phyloP scores from a whole-genome alignment of 352 stramenopile genomes.

The Globisporangium uncinulatum region DNA sequence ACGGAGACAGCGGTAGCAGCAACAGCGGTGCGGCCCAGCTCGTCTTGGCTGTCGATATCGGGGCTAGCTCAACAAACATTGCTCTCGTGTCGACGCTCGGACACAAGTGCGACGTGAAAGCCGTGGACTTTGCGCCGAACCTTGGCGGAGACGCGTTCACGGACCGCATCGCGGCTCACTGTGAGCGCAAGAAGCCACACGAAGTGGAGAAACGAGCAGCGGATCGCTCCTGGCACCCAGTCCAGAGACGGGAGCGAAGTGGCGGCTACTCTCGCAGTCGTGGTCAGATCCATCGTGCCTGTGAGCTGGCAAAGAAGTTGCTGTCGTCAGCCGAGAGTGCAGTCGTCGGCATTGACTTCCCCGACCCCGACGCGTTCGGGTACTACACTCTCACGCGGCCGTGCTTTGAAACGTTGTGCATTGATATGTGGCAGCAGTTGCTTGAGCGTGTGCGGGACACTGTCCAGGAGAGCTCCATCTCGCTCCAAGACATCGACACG shows the following conservation, averaged over 20 bases:
- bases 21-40: conserved; percentile 5
- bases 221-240: not conserved
- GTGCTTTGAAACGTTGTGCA: conserved; percentile 33
- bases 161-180: conserved; percentile 20
- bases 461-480: conserved; percentile 15
- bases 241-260: not conserved
- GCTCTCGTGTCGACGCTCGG: conserved; percentile 13
- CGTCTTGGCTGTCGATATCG: conserved; percentile 2
- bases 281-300: conserved; percentile 25
- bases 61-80: conserved; percentile 14
- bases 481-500: conserved; percentile 19
- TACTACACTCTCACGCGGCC: conserved; percentile 27
- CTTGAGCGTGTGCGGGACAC: conserved; percentile 15
- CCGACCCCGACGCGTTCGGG: conserved; percentile 15
- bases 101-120: conserved; percentile 9
- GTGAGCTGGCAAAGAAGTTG: conserved; percentile 36
- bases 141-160: conserved; percentile 22
- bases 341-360: conserved; percentile 26
- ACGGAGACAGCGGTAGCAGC: not conserved
- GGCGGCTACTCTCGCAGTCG: conserved; percentile 3
- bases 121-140: conserved; percentile 6
- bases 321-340: conserved; percentile 27
- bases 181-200: conserved; percentile 6
- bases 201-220: not conserved
- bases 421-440: conserved; percentile 23